A percentile compares a stretch with the other conserved stretches of the same genome.
Evolutionary conservation across 306 rosid genomes (phyloP).

Genomic region (Begonia masoniana): DNA sequence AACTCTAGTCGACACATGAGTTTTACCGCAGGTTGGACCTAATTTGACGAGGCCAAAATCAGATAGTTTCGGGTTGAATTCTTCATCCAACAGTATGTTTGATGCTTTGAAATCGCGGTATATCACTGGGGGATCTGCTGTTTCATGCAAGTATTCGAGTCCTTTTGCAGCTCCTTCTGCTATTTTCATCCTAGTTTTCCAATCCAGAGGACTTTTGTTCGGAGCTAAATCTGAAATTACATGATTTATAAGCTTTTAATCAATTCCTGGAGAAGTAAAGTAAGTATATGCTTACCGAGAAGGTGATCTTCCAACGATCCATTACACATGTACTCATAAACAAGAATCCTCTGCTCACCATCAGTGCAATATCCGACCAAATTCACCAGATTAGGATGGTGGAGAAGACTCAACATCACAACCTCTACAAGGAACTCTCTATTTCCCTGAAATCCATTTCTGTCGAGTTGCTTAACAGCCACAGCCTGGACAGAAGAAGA

Average conservation of each 20-base stretch:
- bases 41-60: slow-evolving; percentile 92
- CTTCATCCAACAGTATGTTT: slow-evolving; percentile 63
- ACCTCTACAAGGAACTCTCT: slow-evolving; percentile 90
- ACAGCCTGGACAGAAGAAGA: slow-evolving; percentile 32
- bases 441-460: slow-evolving; percentile 90
- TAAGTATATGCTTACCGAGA: slow-evolving; percentile 33
- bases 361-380: slow-evolving; percentile 85
- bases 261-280: too few species aligned
- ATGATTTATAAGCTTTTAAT: too few species aligned
- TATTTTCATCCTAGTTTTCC: slow-evolving; percentile 74
- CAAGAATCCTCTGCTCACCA: slow-evolving; percentile 72
- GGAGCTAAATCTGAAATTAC: slow-evolving; percentile 27
- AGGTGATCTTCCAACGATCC: slow-evolving; percentile 93
- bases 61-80: slow-evolving; percentile 73
- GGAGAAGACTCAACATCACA: slow-evolving; percentile 77
- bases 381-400: slow-evolving; percentile 71
- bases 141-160: slow-evolving; percentile 75
- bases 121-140: slow-evolving; percentile 74
- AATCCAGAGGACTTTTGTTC: slow-evolving; percentile 41
- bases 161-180: slow-evolving; percentile 90
- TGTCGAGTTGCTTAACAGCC: slow-evolving; percentile 86
- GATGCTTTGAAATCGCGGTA: slow-evolving; percentile 87
- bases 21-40: slow-evolving; percentile 83
- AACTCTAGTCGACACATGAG: slow-evolving; percentile 87
- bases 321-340: slow-evolving; percentile 67